Evolutionary conservation across 148 eudicot species (phyloP).

Genomic region (Polygonum maritimum): DNA sequence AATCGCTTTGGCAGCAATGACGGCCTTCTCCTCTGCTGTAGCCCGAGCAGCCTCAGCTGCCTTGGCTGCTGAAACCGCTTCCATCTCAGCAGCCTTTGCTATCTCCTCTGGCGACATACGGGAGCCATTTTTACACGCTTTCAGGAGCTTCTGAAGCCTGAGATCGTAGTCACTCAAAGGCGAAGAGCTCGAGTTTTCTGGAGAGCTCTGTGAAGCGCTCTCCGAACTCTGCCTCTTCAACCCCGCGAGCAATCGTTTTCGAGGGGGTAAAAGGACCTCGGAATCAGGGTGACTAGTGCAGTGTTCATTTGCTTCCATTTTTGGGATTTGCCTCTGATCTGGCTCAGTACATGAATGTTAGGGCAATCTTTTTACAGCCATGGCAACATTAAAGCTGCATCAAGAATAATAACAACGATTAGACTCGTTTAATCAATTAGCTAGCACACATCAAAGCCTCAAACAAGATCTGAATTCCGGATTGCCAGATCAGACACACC

Average conservation of each 20-base stretch:
- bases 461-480: neutral
- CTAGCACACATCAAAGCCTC: neutral
- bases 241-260: constrained; percentile 75
- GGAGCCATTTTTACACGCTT: constrained; percentile 41
- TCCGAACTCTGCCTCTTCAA: constrained; percentile 62
- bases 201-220: constrained; percentile 29
- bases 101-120: constrained; percentile 62
- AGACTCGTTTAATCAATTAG: neutral
- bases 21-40: constrained; percentile 78
- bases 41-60: constrained; percentile 65
- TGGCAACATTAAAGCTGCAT: neutral
- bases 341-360: constrained; percentile 7
- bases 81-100: constrained; percentile 50
- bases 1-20: constrained; percentile 67
- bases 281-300: constrained; percentile 52
- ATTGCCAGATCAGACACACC: neutral
- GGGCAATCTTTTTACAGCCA: neutral
- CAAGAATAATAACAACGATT: neutral
- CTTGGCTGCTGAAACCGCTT: constrained; percentile 45
- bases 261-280: constrained; percentile 85
- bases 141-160: constrained; percentile 39
- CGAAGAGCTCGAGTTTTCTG: constrained; percentile 11
- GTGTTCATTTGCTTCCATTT: constrained; percentile 57
- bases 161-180: constrained; percentile 29
- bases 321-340: constrained; percentile 14